Conservation (phyloP, 164 flowering plant species). For the Chimonanthus praecox region DNA sequence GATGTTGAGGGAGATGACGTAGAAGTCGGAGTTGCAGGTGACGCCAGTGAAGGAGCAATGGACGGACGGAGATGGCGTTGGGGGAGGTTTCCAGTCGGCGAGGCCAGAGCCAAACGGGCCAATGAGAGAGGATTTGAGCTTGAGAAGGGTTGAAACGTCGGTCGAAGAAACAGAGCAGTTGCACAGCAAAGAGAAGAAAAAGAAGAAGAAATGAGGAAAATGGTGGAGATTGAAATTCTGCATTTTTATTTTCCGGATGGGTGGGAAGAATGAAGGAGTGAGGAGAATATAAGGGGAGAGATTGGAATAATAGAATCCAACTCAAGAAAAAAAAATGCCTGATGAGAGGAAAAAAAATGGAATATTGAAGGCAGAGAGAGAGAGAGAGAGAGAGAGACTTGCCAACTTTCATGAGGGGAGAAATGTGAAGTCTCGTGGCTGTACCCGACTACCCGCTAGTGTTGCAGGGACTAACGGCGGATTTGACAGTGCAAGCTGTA, state of each 20-base stretch:
- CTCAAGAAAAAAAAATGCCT: not conserved
- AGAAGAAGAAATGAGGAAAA: slow-evolving; percentile 9
- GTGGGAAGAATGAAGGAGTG: slow-evolving; percentile 20
- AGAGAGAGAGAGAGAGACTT: not conserved
- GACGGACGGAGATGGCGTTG: slow-evolving; percentile 12
- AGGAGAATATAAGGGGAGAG: not conserved
- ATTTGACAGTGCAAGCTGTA: not conserved
- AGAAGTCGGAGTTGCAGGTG: slow-evolving; percentile 39
- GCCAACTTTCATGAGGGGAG: not conserved
- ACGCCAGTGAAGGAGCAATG: slow-evolving; percentile 80
- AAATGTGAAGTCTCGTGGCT: not conserved
- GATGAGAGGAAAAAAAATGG: not conserved
- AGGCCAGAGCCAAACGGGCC: slow-evolving; percentile 40
- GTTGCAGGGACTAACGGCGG: not conserved
- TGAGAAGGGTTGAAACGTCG: slow-evolving; percentile 46
- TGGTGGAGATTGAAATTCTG: not conserved
- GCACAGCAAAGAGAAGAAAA: not conserved
- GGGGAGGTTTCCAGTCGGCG: slow-evolving; percentile 42
- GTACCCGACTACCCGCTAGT: not conserved
- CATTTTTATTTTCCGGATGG: slow-evolving; percentile 38
- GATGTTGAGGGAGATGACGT: slow-evolving; percentile 56
- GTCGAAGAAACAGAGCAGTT: slow-evolving; percentile 9
- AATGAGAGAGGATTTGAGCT: slow-evolving; percentile 44
- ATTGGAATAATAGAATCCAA: not conserved
- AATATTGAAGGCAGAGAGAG: not conserved